These are phyloP conservation scores for Cardamine chenopodiifolia DNA, from an alignment of 345 rosid genomes.

Conservation along the genomic window DNA sequence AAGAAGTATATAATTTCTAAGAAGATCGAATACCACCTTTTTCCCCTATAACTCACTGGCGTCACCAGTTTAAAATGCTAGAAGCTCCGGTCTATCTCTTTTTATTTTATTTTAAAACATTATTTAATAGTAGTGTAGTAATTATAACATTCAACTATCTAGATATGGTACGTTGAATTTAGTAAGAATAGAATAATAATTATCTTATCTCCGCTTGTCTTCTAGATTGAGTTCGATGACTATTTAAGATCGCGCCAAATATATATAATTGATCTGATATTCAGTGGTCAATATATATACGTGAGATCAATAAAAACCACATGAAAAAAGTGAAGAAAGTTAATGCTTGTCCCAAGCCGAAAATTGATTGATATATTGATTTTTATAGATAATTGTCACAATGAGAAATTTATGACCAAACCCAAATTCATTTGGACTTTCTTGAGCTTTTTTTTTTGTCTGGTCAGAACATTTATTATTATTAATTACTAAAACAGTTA, in stretches of 20 bases:
- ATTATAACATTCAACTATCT: background rate
- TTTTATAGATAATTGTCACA: background rate
- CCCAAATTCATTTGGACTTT: constrained; percentile 9
- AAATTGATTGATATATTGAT: constrained; percentile 25
- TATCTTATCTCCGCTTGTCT: background rate
- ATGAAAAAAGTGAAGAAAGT: constrained; percentile 7
- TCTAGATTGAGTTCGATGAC: constrained; percentile 21
- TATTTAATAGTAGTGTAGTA: background rate
- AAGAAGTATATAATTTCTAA: background rate
- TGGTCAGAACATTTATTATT: background rate
- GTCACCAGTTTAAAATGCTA: background rate
- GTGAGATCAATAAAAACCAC: constrained; percentile 33
- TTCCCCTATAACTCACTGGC: background rate
- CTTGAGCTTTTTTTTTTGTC: background rate
- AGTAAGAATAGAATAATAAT: constrained; percentile 4
- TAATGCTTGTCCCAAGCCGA: constrained; percentile 20
- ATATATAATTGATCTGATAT: background rate
- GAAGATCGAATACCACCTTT: background rate
- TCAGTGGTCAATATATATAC: constrained; percentile 34
- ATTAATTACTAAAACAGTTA: background rate
- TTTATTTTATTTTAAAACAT: background rate
- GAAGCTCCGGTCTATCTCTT: background rate
- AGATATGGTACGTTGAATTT: constrained; percentile 18
- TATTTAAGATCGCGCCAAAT: constrained; percentile 4
- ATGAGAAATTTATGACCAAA: constrained; percentile 4